These are phyloP conservation scores for Acanthochlamys bracteata DNA, from an alignment of 106 monocot species.

Conservation along the genomic window DNA sequence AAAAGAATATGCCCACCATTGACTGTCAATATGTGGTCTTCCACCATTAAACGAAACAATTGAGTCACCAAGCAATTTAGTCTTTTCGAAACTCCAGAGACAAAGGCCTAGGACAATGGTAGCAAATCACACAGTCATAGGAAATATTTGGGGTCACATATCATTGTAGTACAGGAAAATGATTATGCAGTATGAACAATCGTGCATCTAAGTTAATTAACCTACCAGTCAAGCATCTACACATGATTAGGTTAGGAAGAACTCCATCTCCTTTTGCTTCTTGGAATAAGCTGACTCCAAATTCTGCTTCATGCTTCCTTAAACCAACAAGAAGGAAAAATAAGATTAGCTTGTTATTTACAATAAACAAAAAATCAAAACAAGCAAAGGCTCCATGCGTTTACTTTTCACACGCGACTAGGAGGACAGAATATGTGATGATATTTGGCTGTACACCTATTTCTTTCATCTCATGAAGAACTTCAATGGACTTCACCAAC, in stretches of 20 bases:
- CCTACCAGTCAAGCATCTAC: constrained; percentile 72
- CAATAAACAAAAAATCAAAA: background rate
- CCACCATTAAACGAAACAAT: constrained; percentile 57
- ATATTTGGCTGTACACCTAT: constrained; percentile 66
- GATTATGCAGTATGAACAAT: too few relatives aligned
- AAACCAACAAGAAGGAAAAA: constrained; percentile 17
- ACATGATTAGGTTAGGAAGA: constrained; percentile 57
- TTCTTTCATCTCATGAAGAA: constrained; percentile 68
- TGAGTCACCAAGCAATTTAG: constrained; percentile 50
- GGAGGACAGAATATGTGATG: constrained; percentile 71
- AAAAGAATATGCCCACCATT: constrained; percentile 43
- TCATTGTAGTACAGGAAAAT: too few relatives aligned
- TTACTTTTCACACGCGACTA: constrained; percentile 95
- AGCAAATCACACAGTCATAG: too few relatives aligned
- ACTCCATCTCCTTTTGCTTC: constrained; percentile 55
- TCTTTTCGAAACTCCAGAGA: constrained; percentile 50
- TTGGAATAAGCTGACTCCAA: constrained; percentile 52
- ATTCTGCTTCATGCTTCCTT: constrained; percentile 76
- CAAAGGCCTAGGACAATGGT: constrained; percentile 75
- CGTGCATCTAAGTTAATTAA: background rate
- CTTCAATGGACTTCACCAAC: constrained; percentile 55
- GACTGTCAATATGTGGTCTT: constrained; percentile 60
- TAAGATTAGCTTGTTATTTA: background rate
- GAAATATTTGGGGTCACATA: too few relatives aligned
- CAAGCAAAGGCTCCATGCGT: constrained; percentile 2